Conservation (phyloP, 345 rosid species). For the Melaleuca quinquenervia region DNA sequence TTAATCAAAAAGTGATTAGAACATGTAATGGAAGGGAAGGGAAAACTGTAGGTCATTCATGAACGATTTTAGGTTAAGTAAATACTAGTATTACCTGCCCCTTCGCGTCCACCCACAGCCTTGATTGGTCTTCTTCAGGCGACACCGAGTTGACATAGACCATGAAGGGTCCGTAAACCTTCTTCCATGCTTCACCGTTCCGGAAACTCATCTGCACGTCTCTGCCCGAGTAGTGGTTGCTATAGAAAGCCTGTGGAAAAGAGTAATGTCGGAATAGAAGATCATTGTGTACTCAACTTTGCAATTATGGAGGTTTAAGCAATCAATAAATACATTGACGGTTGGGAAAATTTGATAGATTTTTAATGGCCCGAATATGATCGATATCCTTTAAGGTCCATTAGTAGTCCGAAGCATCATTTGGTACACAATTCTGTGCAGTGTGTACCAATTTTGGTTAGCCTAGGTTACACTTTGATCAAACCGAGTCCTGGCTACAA, state of each 20-base stretch:
- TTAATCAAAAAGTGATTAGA: background rate
- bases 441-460: background rate
- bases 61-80: background rate
- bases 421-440: too few species aligned
- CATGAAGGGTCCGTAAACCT: constrained; percentile 29
- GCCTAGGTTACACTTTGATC: background rate
- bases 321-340: background rate
- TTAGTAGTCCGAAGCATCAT: too few species aligned
- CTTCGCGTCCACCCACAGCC: constrained; percentile 30
- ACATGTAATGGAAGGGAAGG: background rate
- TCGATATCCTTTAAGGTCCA: background rate
- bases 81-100: constrained; percentile 12
- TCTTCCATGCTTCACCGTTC: constrained; percentile 30
- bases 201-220: constrained; percentile 6
- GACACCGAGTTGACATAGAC: too few species aligned
- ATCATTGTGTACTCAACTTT: too few species aligned
- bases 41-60: background rate
- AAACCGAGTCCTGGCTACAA: background rate
- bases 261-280: too few species aligned
- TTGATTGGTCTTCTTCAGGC: background rate
- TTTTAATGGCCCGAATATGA: background rate
- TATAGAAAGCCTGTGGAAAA: constrained; percentile 26
- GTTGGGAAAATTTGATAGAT: too few species aligned
- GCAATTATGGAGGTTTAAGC: too few species aligned
- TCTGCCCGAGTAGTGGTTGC: constrained; percentile 25